Percentiles rank a stretch among this genome's conserved stretches.
These are phyloP conservation scores for Metarhizium brunneum DNA, from an alignment of 2,329 filamentous ascomycete genomes.

Conservation along the genomic window DNA sequence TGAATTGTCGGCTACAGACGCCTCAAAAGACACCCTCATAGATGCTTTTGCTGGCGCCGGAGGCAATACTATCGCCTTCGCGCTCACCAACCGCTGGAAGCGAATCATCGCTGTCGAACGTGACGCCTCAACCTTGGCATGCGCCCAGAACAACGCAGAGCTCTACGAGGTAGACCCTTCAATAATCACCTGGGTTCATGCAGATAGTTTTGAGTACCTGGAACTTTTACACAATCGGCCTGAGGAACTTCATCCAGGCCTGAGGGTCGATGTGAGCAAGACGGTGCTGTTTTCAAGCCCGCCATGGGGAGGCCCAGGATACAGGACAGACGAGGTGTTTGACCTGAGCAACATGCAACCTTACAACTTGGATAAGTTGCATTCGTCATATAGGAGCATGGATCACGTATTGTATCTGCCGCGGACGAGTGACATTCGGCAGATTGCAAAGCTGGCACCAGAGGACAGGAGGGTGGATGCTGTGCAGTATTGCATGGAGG, in stretches of 20 bases:
- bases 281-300: constrained; percentile 49
- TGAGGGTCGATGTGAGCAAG: constrained; percentile 30
- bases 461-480: constrained; percentile 54
- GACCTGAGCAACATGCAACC: constrained; percentile 81
- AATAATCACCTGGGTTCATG: constrained; percentile 74
- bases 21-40: constrained; percentile 57
- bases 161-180: constrained; percentile 69
- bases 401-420: constrained; percentile 73
- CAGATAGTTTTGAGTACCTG: constrained; percentile 75
- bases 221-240: constrained; percentile 29
- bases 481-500: constrained; percentile 85
- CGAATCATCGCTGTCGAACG: constrained; percentile 84
- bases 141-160: constrained; percentile 84
- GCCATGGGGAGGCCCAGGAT: constrained; percentile 51
- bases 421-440: constrained; percentile 71
- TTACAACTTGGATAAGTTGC: constrained; percentile 60
- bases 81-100: constrained; percentile 67
- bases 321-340: constrained; percentile 59
- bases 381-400: constrained; percentile 49
- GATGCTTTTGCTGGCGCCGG: constrained; percentile 89
- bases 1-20: constrained; percentile 52
- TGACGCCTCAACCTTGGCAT: constrained; percentile 69
- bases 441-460: constrained; percentile 55
- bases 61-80: constrained; percentile 93
- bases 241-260: constrained; percentile 24